A percentile compares a stretch with the other conserved stretches of the same genome.
Conservation (phyloP, 75 land plant genomes). For the Larix kaempferi region DNA sequence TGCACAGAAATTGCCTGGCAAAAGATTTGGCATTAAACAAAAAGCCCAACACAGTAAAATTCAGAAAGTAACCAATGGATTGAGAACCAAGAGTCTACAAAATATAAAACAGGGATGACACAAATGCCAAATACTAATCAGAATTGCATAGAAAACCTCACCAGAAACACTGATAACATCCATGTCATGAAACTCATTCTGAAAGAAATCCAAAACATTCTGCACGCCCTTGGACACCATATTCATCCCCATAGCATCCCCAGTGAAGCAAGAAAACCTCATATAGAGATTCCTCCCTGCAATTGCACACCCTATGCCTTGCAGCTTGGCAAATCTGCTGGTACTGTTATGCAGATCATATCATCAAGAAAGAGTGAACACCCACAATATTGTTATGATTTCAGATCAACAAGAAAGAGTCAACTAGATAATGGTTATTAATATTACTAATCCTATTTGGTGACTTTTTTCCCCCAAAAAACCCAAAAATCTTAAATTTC, state of each 20-base stretch:
- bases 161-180: constrained; percentile 82
- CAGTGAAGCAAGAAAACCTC: constrained; percentile 78
- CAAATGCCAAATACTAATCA: neutral
- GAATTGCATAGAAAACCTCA: constrained; percentile 7
- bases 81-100: no score
- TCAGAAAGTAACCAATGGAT: neutral
- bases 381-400: no score
- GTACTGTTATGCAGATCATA: constrained; percentile 47
- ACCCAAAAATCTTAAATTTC: no score
- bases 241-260: constrained; percentile 99
- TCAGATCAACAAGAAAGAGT: no score
- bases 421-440: no score
- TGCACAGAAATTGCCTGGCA: constrained; percentile 59
- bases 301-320: constrained; percentile 54
- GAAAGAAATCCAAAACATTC: constrained; percentile 70
- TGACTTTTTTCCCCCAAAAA: no score
- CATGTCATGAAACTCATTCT: constrained; percentile 75
- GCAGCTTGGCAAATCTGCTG: constrained; percentile 87
- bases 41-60: neutral
- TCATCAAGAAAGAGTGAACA: neutral
- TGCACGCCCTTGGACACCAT: constrained; percentile 96
- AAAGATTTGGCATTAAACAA: neutral
- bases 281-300: constrained; percentile 86
- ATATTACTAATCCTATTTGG: no score
- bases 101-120: neutral